These are phyloP conservation scores for Lagenaria siceraria DNA, from an alignment of 306 rosid genomes.

Conservation along the genomic window DNA sequence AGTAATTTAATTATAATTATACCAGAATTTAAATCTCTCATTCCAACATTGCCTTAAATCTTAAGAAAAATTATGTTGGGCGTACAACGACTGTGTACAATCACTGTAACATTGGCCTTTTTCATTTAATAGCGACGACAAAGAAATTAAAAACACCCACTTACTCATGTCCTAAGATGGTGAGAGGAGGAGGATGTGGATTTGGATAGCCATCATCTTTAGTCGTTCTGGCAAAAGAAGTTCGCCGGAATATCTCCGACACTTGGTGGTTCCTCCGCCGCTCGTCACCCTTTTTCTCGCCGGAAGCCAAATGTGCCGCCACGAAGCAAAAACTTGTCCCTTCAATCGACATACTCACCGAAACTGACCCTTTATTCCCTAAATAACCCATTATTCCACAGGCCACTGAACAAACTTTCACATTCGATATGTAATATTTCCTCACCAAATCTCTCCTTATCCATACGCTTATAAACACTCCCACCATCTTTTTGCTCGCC, in stretches of 20 bases:
- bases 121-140: not conserved
- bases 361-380: constrained; percentile 88
- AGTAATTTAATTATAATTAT: not conserved
- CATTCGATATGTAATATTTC: constrained; percentile 49
- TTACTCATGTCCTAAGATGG: constrained; percentile 90
- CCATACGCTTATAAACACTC: constrained; percentile 86
- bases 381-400: constrained; percentile 96
- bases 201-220: constrained; percentile 21
- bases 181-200: constrained; percentile 28
- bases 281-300: constrained; percentile 84
- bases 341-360: constrained; percentile 79
- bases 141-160: constrained; percentile 17
- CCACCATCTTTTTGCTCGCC: constrained; percentile 94
- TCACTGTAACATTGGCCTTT: not conserved
- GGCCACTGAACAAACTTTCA: constrained; percentile 74
- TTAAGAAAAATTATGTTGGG: not conserved
- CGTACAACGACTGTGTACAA: not conserved
- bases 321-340: constrained; percentile 90
- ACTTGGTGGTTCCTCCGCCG: constrained; percentile 69
- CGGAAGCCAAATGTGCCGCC: constrained; percentile 77
- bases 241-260: constrained; percentile 62
- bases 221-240: constrained; percentile 38
- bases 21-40: not conserved
- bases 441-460: constrained; percentile 39
- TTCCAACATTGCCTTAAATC: not conserved